Evolutionary conservation across 257 asterid genomes (phyloP).

Genomic region (Scutellaria baicalensis): DNA sequence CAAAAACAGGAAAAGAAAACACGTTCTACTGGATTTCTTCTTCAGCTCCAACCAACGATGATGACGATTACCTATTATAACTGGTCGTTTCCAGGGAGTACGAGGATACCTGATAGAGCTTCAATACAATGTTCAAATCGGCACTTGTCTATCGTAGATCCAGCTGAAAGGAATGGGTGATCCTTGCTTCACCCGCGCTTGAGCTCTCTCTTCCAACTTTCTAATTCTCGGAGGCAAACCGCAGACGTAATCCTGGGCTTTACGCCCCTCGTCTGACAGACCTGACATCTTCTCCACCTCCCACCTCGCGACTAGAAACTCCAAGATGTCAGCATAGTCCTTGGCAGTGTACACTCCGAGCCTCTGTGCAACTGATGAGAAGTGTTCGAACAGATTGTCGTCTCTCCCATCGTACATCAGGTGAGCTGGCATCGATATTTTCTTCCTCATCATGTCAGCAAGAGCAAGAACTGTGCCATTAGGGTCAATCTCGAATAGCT

Average conservation of each 20-base stretch:
- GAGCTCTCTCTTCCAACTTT: conserved; percentile 52
- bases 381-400: conserved; percentile 43
- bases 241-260: conserved; percentile 50
- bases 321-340: conserved; percentile 54
- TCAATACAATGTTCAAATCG: conserved; percentile 19
- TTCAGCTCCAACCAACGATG: not conserved
- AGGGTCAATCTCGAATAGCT: conserved; percentile 50
- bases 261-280: conserved; percentile 47
- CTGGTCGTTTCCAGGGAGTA: not conserved
- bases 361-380: conserved; percentile 46
- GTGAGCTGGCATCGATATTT: conserved; percentile 56
- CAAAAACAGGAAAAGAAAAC: not conserved
- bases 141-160: conserved; percentile 36
- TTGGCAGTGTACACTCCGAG: conserved; percentile 54
- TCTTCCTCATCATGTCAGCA: conserved; percentile 60
- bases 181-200: conserved; percentile 31
- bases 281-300: conserved; percentile 54
- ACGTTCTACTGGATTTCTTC: conserved; percentile 1
- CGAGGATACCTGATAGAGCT: not conserved
- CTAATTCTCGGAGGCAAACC: conserved; percentile 40
- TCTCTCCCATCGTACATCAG: conserved; percentile 49
- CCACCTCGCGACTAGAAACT: conserved; percentile 40
- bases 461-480: conserved; percentile 38
- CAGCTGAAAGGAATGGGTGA: conserved; percentile 45
- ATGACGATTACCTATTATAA: too few species aligned